A percentile compares a stretch with the other conserved stretches of the same genome.
Evolutionary conservation across 2,329 filamentous ascomycete species (phyloP).

Genomic region (Calonectria pteridis): DNA sequence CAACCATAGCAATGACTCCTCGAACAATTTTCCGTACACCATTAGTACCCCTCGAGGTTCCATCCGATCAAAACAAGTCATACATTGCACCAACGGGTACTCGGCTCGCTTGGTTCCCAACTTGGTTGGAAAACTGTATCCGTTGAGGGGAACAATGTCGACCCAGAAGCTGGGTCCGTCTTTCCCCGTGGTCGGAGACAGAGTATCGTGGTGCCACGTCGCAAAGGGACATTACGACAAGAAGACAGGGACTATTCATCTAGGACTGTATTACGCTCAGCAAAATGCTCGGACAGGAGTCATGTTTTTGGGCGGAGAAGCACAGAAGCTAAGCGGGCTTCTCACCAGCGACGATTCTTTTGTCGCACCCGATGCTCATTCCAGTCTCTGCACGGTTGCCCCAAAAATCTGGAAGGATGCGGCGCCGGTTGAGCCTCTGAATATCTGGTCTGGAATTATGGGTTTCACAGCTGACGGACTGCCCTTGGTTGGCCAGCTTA

Average conservation of each 20-base stretch:
- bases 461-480: constrained; percentile 59
- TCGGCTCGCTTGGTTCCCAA: constrained; percentile 62
- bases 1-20: constrained; percentile 32
- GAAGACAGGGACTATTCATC: constrained; percentile 55
- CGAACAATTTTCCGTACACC: constrained; percentile 48
- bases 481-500: constrained; percentile 61
- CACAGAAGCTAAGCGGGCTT: constrained; percentile 52
- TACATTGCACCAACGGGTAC: constrained; percentile 69
- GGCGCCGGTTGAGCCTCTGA: constrained; percentile 38
- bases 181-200: constrained; percentile 43
- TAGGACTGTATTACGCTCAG: constrained; percentile 41
- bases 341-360: constrained; percentile 59
- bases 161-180: constrained; percentile 55
- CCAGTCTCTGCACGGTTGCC: constrained; percentile 52
- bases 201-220: constrained; percentile 61
- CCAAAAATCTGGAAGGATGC: constrained; percentile 47
- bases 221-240: constrained; percentile 60
- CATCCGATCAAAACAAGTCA: constrained; percentile 59
- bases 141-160: constrained; percentile 61
- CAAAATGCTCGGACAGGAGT: constrained; percentile 51
- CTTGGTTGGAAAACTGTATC: constrained; percentile 57
- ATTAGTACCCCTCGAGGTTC: constrained; percentile 60
- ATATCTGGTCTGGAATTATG: constrained; percentile 63
- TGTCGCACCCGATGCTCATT: constrained; percentile 49
- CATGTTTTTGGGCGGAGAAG: constrained; percentile 66